A percentile compares a stretch with the other conserved stretches of the same genome.
Conservation (phyloP, 106 monocot species). For the Xerophyta viscosa region DNA sequence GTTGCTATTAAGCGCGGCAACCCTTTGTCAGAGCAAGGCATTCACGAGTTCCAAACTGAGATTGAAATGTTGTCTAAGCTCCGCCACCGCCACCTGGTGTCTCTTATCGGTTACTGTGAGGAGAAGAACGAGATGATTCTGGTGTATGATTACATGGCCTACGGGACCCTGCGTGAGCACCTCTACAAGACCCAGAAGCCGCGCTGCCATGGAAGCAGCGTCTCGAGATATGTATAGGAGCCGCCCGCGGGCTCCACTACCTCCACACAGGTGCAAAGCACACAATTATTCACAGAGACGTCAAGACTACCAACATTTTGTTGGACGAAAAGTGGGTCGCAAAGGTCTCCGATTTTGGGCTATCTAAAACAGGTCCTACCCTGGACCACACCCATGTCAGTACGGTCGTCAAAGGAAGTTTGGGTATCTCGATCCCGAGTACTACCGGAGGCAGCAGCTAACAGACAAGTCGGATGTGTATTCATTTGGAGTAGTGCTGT, state of each 20-base stretch:
- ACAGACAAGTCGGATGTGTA: constrained; percentile 86
- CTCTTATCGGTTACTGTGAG: constrained; percentile 78
- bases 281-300: constrained; percentile 79
- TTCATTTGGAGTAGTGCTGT: constrained; percentile 72
- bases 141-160: constrained; percentile 73
- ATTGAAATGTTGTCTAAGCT: constrained; percentile 92
- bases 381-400: constrained; percentile 64
- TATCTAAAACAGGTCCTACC: constrained; percentile 54
- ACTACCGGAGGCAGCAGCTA: constrained; percentile 72
- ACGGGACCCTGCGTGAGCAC: constrained; percentile 66
- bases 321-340: constrained; percentile 70
- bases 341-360: constrained; percentile 77
- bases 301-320: constrained; percentile 86
- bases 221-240: constrained; percentile 87
- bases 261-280: constrained; percentile 83
- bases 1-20: constrained; percentile 85
- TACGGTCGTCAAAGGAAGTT: constrained; percentile 83
- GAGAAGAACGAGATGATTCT: constrained; percentile 84
- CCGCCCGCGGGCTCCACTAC: constrained; percentile 76
- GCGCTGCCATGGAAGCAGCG: constrained; percentile 74
- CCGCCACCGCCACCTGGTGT: constrained; percentile 80
- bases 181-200: constrained; percentile 63
- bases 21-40: constrained; percentile 58
- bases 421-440: constrained; percentile 80
- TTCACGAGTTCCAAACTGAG: constrained; percentile 78